Evolutionary conservation across 148 eudicot genomes (phyloP), one percentile per base, ranked within the genome.

Genomic region (Vaccinium darrowii): DNA sequence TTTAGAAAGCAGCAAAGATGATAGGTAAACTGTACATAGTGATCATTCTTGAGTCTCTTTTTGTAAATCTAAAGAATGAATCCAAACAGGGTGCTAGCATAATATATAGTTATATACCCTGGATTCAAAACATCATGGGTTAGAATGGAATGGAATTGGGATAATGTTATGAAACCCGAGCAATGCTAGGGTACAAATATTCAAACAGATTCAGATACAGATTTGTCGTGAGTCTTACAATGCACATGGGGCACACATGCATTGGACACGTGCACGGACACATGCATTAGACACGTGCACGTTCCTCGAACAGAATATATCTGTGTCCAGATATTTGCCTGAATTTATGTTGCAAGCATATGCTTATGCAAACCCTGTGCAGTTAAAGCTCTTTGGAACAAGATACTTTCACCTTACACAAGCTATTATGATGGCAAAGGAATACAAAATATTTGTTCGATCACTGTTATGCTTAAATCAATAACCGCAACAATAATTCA

Each of bases 1-100:
- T 87, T 92, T 57, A 84, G 80, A 54, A 85, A 83, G 65, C 84
- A 87, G 72, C 84, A 71, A 39, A 79, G 78, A 75, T 86, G 78
- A 86, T 65, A 73, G 77, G n/a, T 79, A 39, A 65, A 56, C 39
- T 36, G 85, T 74, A 83, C 53, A 39, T 83, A n/a, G 0, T 36
- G 33, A 43, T 43, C 62, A 14, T 56, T 83, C 85, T 52, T 82
- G 18, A 8, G n/a, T 56, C n/a, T 75, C 4, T 9, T 25, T 19
- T 82, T 23, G 82, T 60, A 80, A 36, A 39, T 80, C 18, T 60
- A 67, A 80, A 80, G 30, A 10, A 19, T 21, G 21, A 62, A 36
- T 19, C 53, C 73, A 60, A 62, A 60, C 67, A 30, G 27, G 50
- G 36, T 57, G 50, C 27, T 56, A 12, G 49, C 54, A 43, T 19